Conservation (phyloP, 441 rosid species). For the Pelargonium australe region DNA sequence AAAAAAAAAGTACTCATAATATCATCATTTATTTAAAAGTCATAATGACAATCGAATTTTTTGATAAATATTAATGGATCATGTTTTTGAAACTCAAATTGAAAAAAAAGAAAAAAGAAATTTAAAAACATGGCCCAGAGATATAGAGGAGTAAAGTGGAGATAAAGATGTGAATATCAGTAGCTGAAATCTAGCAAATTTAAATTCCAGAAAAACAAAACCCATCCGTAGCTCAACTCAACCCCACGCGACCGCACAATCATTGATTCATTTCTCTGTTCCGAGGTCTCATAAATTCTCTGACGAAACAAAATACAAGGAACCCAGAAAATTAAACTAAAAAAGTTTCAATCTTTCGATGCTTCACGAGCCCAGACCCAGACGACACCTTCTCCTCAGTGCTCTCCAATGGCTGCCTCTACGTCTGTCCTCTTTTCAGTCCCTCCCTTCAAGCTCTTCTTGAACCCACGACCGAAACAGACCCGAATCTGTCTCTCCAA, state of each 20-base stretch:
- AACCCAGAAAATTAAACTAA: background rate
- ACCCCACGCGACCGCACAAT: background rate
- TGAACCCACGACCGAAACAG: constrained; percentile 1
- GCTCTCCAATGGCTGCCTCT: background rate
- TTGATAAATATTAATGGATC: background rate
- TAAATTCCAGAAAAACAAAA: background rate
- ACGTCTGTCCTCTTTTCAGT: background rate
- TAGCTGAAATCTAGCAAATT: background rate
- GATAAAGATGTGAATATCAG: background rate
- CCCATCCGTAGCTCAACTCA: background rate
- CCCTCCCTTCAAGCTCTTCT: constrained; percentile 1
- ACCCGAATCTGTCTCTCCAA: constrained; percentile 13
- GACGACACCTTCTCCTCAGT: background rate
- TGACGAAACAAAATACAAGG: background rate
- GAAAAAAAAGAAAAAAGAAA: background rate
- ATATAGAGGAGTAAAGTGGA: background rate
- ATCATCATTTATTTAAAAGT: no score
- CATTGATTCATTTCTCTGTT: background rate
- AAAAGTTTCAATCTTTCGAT: background rate
- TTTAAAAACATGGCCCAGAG: background rate
- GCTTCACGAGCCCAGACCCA: background rate
- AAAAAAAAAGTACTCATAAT: no score
- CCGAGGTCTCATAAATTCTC: background rate
- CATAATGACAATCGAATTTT: no score
- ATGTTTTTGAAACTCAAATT: background rate